phyloP scores from a whole-genome alignment of 2,329 filamentous ascomycete genomes.

The Plectosphaerella cucumerina region DNA sequence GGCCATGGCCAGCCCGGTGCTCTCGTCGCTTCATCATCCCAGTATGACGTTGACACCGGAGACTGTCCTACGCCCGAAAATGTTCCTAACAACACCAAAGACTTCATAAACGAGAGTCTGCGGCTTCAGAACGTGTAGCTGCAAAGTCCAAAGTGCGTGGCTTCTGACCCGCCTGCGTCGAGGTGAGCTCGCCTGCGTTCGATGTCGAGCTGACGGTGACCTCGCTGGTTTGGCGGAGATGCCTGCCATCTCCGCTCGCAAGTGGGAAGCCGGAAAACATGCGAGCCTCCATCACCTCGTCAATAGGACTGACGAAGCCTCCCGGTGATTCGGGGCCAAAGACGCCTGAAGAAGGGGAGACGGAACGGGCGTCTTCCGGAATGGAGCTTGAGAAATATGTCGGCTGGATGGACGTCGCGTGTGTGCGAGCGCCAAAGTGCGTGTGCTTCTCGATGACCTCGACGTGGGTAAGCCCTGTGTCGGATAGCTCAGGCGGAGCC shows the following conservation, averaged over 20 bases:
- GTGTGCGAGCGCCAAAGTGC: conserved; percentile 22
- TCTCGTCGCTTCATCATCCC: too few relatives aligned
- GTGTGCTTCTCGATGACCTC: conserved; percentile 34
- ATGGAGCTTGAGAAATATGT: conserved; percentile 19
- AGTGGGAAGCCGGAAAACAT: conserved; percentile 36
- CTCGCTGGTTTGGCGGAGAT: conserved; percentile 38
- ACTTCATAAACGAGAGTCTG: too few relatives aligned
- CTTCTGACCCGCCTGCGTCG: too few relatives aligned
- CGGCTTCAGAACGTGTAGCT: too few relatives aligned
- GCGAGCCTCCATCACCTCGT: conserved; percentile 10
- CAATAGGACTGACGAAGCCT: conserved; percentile 7
- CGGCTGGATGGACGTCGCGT: conserved; percentile 22
- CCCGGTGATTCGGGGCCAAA: conserved; percentile 6
- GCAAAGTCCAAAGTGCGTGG: too few relatives aligned
- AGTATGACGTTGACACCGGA: too few relatives aligned
- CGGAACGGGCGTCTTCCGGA: conserved; percentile 11
- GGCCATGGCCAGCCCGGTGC: too few relatives aligned
- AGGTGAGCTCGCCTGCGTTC: too few relatives aligned
- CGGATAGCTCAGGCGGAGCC: conserved; percentile 38
- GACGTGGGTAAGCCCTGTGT: conserved; percentile 32
- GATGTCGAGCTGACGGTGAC: conserved; percentile 29
- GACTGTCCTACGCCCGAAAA: too few relatives aligned
- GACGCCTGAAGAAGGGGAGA: conserved; percentile 10
- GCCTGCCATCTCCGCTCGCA: conserved; percentile 33
- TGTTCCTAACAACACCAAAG: too few relatives aligned